These are phyloP conservation scores for Astathelohania contejeani DNA, from an alignment of 371 early-diverging fungal species.

Conservation along the genomic window DNA sequence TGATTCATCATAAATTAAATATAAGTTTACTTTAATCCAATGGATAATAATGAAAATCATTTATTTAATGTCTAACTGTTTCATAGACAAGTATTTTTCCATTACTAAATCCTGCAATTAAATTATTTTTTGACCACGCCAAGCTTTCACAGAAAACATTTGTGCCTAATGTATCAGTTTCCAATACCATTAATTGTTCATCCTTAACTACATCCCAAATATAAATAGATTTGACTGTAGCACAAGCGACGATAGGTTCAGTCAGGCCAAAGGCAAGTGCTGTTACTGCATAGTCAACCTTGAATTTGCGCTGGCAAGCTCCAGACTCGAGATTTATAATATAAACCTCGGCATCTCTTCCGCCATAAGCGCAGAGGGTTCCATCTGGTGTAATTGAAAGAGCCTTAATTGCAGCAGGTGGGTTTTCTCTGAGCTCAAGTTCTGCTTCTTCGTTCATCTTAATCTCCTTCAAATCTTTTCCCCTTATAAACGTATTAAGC, in stretches of 20 bases:
- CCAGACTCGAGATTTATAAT: constrained; percentile 38
- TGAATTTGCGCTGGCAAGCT: constrained; percentile 25
- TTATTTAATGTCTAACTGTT: no score
- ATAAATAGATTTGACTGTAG: constrained; percentile 38
- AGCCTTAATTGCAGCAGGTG: constrained; percentile 36
- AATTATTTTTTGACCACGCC: constrained; percentile 29
- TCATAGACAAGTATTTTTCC: constrained; percentile 37
- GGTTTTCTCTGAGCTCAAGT: constrained; percentile 4
- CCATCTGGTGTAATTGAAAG: constrained; percentile 46
- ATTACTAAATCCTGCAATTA: constrained; percentile 42
- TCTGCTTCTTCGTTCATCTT: constrained; percentile 16
- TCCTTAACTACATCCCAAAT: constrained; percentile 48
- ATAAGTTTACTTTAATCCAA: no score
- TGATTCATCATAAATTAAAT: no score
- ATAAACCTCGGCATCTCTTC: constrained; percentile 41
- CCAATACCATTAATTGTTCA: constrained; percentile 26
- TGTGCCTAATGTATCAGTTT: constrained; percentile 20
- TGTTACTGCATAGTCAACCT: constrained; percentile 26
- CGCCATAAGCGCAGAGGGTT: constrained; percentile 45
- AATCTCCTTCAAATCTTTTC: constrained; percentile 16
- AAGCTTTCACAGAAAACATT: constrained; percentile 36
- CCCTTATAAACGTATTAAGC: constrained; percentile 55
- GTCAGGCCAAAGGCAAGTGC: constrained; percentile 43
- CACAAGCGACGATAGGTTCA: constrained; percentile 43
- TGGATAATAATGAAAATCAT: no score